These are phyloP conservation scores for Beauveria rudraprayagi DNA, from an alignment of 2,329 filamentous ascomycete genomes.

Conservation along the genomic window DNA sequence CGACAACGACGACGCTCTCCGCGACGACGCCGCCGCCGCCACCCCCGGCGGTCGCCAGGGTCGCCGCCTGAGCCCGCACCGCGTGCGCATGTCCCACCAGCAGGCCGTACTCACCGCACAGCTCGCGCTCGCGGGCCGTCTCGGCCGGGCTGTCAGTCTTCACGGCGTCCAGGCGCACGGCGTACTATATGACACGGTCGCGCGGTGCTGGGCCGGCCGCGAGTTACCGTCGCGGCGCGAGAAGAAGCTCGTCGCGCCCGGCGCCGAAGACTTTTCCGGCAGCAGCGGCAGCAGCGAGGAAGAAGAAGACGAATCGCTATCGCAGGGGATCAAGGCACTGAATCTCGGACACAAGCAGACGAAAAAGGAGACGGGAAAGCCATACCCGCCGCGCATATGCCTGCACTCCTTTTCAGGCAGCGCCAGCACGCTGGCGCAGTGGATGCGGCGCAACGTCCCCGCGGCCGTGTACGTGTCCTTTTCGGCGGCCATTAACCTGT, in stretches of 20 bases:
- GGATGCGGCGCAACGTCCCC: constrained; percentile 64
- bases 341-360: background rate
- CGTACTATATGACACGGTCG: constrained; percentile 55
- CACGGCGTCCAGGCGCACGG: constrained; percentile 75
- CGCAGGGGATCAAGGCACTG: constrained; percentile 13
- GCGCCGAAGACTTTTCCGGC: constrained; percentile 38
- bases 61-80: constrained; percentile 56
- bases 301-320: constrained; percentile 12
- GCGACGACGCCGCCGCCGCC: constrained; percentile 50
- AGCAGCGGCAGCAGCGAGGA: constrained; percentile 30
- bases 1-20: constrained; percentile 21
- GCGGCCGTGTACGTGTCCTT: constrained; percentile 81
- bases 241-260: constrained; percentile 38
- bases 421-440: constrained; percentile 67
- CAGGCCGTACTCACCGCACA: constrained; percentile 57
- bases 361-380: constrained; percentile 29
- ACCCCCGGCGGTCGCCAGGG: constrained; percentile 67
- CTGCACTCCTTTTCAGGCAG: constrained; percentile 88
- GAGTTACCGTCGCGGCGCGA: constrained; percentile 57
- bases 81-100: constrained; percentile 63
- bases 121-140: constrained; percentile 60
- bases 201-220: constrained; percentile 61
- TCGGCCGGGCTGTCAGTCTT: constrained; percentile 57
- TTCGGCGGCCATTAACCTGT: constrained; percentile 73
- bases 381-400: constrained; percentile 82